phyloP scores from a whole-genome alignment of 495 filamentous ascomycete genomes.

The Aspergillus leporis region DNA sequence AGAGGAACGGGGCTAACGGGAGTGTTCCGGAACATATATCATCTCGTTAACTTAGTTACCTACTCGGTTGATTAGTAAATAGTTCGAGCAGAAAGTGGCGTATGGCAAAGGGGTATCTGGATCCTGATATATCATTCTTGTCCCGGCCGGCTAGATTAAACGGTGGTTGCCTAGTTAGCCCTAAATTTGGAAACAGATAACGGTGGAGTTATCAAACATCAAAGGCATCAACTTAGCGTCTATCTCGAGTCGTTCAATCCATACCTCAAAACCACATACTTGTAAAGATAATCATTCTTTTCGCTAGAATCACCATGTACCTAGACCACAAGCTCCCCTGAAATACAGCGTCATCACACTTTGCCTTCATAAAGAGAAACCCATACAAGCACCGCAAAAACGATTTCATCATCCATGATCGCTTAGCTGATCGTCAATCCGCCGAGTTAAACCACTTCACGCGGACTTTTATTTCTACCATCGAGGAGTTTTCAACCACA shows the following conservation, averaged over 20 bases:
- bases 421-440: not conserved
- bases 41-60: too few species aligned
- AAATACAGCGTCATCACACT: constrained; percentile 11
- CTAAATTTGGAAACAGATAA: not conserved
- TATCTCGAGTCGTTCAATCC: too few species aligned
- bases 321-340: constrained; percentile 17
- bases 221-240: too few species aligned
- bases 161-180: not conserved
- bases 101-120: not conserved
- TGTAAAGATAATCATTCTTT: too few species aligned
- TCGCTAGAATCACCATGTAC: constrained; percentile 3
- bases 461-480: not conserved
- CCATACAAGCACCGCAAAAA: constrained; percentile 6
- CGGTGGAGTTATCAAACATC: too few species aligned
- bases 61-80: too few species aligned
- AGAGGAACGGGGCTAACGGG: too few species aligned
- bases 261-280: too few species aligned
- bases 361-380: constrained; percentile 3
- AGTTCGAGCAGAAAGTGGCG: not conserved
- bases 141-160: not conserved
- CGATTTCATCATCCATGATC: constrained; percentile 1
- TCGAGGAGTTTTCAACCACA: constrained; percentile 12
- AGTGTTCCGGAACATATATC: too few species aligned
- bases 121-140: too few species aligned
- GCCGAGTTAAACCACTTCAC: constrained; percentile 13